These are phyloP conservation scores for Aspergillus sojae DNA, from an alignment of 2,329 filamentous ascomycete species.

Conservation along the genomic window DNA sequence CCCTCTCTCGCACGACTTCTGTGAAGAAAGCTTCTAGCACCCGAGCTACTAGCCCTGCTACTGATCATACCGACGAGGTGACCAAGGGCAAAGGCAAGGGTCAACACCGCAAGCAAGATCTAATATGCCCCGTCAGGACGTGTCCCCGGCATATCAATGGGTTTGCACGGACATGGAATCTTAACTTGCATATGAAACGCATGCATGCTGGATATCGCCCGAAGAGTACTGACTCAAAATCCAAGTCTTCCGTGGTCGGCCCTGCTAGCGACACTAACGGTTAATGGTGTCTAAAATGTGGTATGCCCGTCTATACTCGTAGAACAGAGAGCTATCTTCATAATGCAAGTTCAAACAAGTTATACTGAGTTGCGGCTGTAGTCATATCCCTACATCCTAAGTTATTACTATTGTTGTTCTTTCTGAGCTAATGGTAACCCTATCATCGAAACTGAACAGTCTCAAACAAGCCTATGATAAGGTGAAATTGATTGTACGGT, in stretches of 20 bases:
- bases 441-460: background rate
- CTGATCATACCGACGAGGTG: conserved; percentile 8
- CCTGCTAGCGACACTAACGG: background rate
- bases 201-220: conserved; percentile 30
- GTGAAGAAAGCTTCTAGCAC: conserved; percentile 12
- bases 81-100: conserved; percentile 26
- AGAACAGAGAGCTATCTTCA: background rate
- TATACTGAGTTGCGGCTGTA: background rate
- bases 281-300: background rate
- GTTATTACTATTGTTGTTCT: background rate
- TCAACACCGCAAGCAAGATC: conserved; percentile 28
- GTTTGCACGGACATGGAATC: conserved; percentile 41
- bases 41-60: conserved; percentile 10
- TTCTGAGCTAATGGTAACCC: no score
- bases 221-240: conserved; percentile 4
- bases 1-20: conserved; percentile 16
- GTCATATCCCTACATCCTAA: background rate
- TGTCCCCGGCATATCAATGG: conserved; percentile 35
- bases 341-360: background rate
- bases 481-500: background rate
- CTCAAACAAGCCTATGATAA: background rate
- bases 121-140: conserved; percentile 35
- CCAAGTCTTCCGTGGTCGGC: background rate
- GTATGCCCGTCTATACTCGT: background rate
- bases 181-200: conserved; percentile 39